Evolutionary conservation across 441 rosid genomes (phyloP).

Genomic region (Omphalea diandra): DNA sequence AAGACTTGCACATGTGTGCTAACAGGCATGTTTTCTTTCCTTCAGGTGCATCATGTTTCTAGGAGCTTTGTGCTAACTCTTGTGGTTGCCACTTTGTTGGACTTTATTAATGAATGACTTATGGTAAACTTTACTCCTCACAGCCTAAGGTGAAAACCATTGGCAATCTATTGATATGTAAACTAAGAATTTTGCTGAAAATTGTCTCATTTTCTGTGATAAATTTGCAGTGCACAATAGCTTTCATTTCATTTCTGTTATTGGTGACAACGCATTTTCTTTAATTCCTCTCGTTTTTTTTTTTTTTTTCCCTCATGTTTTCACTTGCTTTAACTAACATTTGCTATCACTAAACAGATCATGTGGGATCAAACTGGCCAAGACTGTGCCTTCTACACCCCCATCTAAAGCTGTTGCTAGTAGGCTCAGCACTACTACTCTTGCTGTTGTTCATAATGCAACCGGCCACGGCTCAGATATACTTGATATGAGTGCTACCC

Average conservation of each 20-base stretch:
- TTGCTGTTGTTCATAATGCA: constrained; percentile 28
- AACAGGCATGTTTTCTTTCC: constrained; percentile 43
- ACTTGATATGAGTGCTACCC: constrained; percentile 50
- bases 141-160: background rate
- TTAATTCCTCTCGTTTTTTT: no score
- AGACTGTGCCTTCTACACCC: constrained; percentile 36
- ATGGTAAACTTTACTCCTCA: background rate
- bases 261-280: background rate
- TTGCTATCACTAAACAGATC: constrained; percentile 42
- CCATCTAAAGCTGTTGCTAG: background rate
- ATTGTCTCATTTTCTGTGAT: background rate
- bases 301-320: background rate
- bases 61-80: background rate
- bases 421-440: constrained; percentile 1
- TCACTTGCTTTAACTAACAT: constrained; percentile 9
- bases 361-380: constrained; percentile 40
- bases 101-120: background rate
- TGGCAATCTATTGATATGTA: background rate
- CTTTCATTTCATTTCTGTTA: background rate
- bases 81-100: background rate
- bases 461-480: constrained; percentile 22
- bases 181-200: constrained; percentile 14
- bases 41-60: constrained; percentile 22
- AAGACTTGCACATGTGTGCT: constrained; percentile 25
- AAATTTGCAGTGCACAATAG: background rate